Evolutionary conservation across 129 eudicot species (phyloP).

Genomic region (Chrysanthemum lavandulifolium): DNA sequence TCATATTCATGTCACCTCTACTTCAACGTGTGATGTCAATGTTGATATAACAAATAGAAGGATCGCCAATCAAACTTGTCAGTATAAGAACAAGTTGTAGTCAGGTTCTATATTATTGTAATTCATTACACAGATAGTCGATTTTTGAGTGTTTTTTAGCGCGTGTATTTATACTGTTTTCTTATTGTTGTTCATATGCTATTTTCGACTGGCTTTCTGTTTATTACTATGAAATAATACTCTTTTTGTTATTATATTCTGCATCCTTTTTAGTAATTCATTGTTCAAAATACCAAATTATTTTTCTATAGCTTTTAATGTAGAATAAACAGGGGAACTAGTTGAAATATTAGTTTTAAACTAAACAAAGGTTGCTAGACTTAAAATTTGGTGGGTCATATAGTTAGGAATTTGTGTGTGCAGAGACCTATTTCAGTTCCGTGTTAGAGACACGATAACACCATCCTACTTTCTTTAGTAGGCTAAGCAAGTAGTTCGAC

Average conservation of each 20-base stretch:
- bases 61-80: slow-evolving; percentile 48
- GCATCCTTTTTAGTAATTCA: neutral
- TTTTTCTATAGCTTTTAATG: neutral
- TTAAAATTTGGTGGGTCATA: too few relatives aligned
- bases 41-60: slow-evolving; percentile 29
- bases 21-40: slow-evolving; percentile 56
- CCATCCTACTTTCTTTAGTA: neutral
- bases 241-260: neutral
- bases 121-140: neutral
- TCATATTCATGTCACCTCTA: slow-evolving; percentile 56
- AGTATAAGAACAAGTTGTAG: slow-evolving; percentile 50
- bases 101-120: neutral
- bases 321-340: neutral
- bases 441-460: too few relatives aligned
- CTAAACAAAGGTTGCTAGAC: neutral
- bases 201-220: neutral
- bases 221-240: neutral
- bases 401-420: too few relatives aligned
- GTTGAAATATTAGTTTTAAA: neutral
- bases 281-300: too few relatives aligned
- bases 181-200: neutral
- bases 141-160: neutral
- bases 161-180: slow-evolving; percentile 2
- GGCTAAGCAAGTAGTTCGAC: neutral
- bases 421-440: too few relatives aligned